Conservation (phyloP, 768 basidiomycete species). For the Boletales sp. region DNA sequence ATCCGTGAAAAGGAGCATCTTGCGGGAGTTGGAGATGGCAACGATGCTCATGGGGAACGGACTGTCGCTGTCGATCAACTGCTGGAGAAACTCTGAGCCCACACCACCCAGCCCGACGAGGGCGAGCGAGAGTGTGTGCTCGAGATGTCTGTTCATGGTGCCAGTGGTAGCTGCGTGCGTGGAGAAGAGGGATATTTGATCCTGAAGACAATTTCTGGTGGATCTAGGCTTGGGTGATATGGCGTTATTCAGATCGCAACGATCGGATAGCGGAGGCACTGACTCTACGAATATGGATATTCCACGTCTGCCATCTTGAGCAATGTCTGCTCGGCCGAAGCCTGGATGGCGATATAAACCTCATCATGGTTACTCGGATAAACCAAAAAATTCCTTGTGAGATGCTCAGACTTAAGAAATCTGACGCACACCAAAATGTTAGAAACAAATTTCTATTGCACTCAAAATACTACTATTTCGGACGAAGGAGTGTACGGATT, state of each 20-base stretch:
- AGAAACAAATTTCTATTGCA: constrained; percentile 23
- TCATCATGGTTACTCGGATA: neutral
- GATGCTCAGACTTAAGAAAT: neutral
- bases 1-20: constrained; percentile 51
- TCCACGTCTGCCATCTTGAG: neutral
- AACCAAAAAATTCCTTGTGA: too few relatives aligned
- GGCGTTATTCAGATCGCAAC: constrained; percentile 8
- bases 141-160: constrained; percentile 16
- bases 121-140: constrained; percentile 52
- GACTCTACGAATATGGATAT: neutral
- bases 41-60: constrained; percentile 63
- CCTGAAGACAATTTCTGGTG: neutral
- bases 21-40: constrained; percentile 65
- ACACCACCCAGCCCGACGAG: constrained; percentile 93
- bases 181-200: constrained; percentile 1
- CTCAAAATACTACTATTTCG: constrained; percentile 13
- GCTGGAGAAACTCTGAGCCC: constrained; percentile 80
- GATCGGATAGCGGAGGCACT: constrained; percentile 7
- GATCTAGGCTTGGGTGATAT: neutral
- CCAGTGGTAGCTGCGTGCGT: neutral
- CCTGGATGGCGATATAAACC: neutral
- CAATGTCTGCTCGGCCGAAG: constrained; percentile 10
- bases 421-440: neutral
- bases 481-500: constrained; percentile 27
- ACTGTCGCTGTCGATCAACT: constrained; percentile 56